Conservation (phyloP, 2,329 filamentous ascomycete species). For the Fusarium sarcochroum region DNA sequence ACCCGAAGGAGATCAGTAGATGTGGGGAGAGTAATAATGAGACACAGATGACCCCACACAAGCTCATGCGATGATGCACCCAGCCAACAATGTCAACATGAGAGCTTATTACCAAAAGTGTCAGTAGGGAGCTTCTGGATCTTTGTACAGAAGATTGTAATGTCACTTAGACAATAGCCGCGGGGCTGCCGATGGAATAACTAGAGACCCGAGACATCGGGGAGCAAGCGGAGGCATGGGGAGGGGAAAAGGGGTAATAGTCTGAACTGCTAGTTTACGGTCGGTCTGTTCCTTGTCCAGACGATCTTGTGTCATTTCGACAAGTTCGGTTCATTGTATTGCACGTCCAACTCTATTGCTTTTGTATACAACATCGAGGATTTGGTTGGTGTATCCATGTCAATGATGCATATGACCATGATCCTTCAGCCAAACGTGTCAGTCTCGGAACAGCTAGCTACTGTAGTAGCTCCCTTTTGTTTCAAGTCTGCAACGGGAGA, state of each 20-base stretch:
- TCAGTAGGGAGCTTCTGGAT: constrained; percentile 28
- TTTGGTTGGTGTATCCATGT: constrained; percentile 2
- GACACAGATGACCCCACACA: constrained; percentile 36
- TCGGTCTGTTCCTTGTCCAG: constrained; percentile 32
- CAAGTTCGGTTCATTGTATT: constrained; percentile 4
- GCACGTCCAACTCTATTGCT: background rate
- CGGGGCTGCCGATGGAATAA: constrained; percentile 3
- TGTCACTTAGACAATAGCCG: constrained; percentile 5
- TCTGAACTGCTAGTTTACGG: constrained; percentile 19
- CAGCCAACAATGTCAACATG: constrained; percentile 14
- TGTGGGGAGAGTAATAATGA: constrained; percentile 36
- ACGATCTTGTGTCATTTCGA: constrained; percentile 33
- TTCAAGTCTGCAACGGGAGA: constrained; percentile 32
- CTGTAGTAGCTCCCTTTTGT: constrained; percentile 23
- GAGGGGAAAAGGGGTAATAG: constrained; percentile 22
- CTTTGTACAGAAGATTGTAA: constrained; percentile 18
- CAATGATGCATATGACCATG: constrained; percentile 5
- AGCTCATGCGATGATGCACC: constrained; percentile 32
- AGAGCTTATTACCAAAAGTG: constrained; percentile 8
- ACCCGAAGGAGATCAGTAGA: constrained; percentile 15
- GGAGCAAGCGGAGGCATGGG: constrained; percentile 5
- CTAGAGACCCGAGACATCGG: constrained; percentile 11
- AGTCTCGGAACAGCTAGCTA: constrained; percentile 11
- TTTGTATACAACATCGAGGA: background rate
- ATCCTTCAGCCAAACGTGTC: constrained; percentile 22